Evolutionary conservation across 2,329 filamentous ascomycete genomes (phyloP).

Genomic region (Aspergillus japonicus): DNA sequence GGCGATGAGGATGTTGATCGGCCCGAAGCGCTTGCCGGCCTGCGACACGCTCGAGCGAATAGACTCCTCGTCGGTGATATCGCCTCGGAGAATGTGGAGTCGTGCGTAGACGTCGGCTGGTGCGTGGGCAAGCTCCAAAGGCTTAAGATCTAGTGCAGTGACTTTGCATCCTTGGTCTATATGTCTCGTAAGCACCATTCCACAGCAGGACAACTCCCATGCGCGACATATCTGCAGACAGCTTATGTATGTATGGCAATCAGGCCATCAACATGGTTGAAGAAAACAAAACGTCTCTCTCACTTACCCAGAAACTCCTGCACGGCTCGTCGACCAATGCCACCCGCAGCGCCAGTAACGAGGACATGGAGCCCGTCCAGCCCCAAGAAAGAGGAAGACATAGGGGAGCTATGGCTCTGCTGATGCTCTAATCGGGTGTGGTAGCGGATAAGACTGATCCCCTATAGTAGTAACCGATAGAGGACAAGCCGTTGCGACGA

Average conservation of each 20-base stretch:
- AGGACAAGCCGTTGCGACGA: neutral
- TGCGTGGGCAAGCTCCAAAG: constrained; percentile 31
- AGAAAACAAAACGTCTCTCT: too few species aligned
- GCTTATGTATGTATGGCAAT: too few species aligned
- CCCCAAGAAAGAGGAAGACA: constrained; percentile 38
- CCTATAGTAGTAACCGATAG: neutral
- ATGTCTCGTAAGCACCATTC: neutral
- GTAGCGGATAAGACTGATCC: neutral
- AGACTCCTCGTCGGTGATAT: constrained; percentile 50
- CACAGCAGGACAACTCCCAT: neutral
- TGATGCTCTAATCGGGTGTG: neutral
- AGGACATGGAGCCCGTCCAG: constrained; percentile 54
- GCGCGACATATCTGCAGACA: too few species aligned
- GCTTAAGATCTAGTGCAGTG: constrained; percentile 51
- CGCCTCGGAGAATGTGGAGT: constrained; percentile 46
- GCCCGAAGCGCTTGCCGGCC: constrained; percentile 6
- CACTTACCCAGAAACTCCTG: constrained; percentile 53
- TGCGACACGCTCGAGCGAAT: constrained; percentile 41
- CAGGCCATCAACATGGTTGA: too few species aligned
- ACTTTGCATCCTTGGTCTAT: constrained; percentile 55
- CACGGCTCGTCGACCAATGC: constrained; percentile 52
- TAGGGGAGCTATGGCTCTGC: neutral
- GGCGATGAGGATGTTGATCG: constrained; percentile 1
- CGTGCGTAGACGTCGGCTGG: constrained; percentile 29
- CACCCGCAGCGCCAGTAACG: constrained; percentile 54